A percentile compares a stretch with the other conserved stretches of the same genome.
These are phyloP conservation scores for Yamadazyma kanchanaburiensis DNA, from an alignment of 1,139 yeast genomes.

Conservation along the genomic window DNA sequence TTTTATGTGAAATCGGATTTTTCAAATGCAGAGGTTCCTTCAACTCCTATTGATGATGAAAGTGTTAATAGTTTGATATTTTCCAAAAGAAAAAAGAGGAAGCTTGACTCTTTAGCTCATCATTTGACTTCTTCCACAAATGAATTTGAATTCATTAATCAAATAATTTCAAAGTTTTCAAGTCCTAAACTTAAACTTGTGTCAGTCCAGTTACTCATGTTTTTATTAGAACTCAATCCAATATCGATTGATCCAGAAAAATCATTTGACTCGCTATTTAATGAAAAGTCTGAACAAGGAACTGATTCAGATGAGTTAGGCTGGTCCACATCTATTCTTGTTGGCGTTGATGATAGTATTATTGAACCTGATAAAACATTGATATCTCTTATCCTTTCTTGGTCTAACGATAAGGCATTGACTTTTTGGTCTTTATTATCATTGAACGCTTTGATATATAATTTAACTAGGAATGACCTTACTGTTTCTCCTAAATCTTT, in stretches of 20 bases:
- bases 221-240: slow-evolving; percentile 1
- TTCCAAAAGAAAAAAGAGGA: slow-evolving; percentile 4
- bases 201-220: slow-evolving; percentile 2
- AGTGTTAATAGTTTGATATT: slow-evolving; percentile 1
- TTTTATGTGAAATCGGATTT: slow-evolving; percentile 1
- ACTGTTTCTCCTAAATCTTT: slow-evolving; percentile 2
- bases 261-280: background rate
- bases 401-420: slow-evolving; percentile 4
- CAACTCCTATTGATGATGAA: background rate
- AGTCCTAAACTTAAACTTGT: slow-evolving; percentile 2
- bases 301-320: background rate
- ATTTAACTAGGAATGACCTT: slow-evolving; percentile 2
- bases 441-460: slow-evolving; percentile 9
- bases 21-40: background rate
- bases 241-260: background rate
- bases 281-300: background rate
- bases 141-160: slow-evolving; percentile 2
- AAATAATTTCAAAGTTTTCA: slow-evolving; percentile 1
- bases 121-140: slow-evolving; percentile 1
- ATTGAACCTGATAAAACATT: background rate
- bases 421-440: slow-evolving; percentile 9
- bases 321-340: background rate
- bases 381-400: slow-evolving; percentile 2
- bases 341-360: background rate
- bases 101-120: slow-evolving; percentile 1